Evolutionary conservation across 768 basidiomycete genomes (phyloP).

Genomic region (Russula ochroleuca): DNA sequence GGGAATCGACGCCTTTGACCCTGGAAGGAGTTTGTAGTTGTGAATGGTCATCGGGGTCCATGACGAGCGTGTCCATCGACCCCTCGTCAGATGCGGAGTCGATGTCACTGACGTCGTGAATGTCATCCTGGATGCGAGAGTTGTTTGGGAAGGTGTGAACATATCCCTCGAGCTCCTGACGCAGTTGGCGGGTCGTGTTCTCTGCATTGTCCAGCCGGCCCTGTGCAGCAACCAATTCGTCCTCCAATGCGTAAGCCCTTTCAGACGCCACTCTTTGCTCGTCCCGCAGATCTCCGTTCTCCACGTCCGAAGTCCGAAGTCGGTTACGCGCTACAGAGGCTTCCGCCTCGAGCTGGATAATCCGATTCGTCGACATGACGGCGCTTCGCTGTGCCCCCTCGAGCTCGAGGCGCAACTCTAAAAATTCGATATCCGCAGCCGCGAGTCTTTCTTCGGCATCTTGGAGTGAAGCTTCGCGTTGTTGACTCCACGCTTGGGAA

Average conservation of each 20-base stretch:
- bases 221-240: constrained; percentile 12
- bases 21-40: background rate
- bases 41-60: constrained; percentile 12
- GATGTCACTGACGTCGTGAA: constrained; percentile 13
- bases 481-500: background rate
- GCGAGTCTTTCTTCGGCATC: constrained; percentile 25
- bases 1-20: constrained; percentile 7
- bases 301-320: constrained; percentile 12
- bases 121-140: background rate
- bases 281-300: constrained; percentile 20
- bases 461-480: constrained; percentile 15
- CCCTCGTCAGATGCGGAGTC: constrained; percentile 23
- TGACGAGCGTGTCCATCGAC: constrained; percentile 26
- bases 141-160: background rate
- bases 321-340: constrained; percentile 12
- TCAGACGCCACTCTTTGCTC: constrained; percentile 9
- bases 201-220: constrained; percentile 16
- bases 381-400: constrained; percentile 27
- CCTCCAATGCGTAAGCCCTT: constrained; percentile 22
- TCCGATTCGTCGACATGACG: constrained; percentile 26
- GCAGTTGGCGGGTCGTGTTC: constrained; percentile 10
- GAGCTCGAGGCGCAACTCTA: constrained; percentile 25
- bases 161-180: constrained; percentile 19
- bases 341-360: constrained; percentile 27
- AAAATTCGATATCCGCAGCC: constrained; percentile 21